Evolutionary conservation across 2,329 filamentous ascomycete species (phyloP), one percentile per base, ranked within the genome.

Genomic region (Trichoderma koningiopsis): DNA sequence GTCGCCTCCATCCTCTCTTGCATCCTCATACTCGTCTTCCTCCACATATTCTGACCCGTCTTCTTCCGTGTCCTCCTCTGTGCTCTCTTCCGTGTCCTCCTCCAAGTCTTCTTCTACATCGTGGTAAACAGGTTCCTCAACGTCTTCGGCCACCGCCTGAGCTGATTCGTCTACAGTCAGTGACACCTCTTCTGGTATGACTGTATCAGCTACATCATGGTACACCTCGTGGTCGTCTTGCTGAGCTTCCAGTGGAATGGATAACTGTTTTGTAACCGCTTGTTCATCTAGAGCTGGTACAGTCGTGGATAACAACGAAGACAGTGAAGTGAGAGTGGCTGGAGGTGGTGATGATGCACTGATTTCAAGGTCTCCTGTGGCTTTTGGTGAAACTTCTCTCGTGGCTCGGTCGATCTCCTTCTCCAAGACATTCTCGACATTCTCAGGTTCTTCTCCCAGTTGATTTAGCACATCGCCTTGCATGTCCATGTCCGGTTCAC

Each of bases 401-500:
- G 16, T 33, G 16, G 24, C 37, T 27, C 68, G 58, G 11, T 40
- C 35, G 43, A 22, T 19, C 5, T 47, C 43, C 47, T 49, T 60
- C 37, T 63, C 33, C 67, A 1, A 8, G 16, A 1, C 31, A 37
- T n/a, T 33, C 22, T 58, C 67, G 16, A 3, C 31, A 49, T n/a
- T 33, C 29, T 58, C 67, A 14, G 47, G 14, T 19, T 69, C 67
- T 13, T 64, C 40, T 22, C n/a, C 43, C 3, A 24, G 53, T 24
- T 52, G 60, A 37, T 19, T 47, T 49, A 40, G 40, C 52, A 66
- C 16, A n/a, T 33, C 31, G 16, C 69, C 70, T n/a, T 47, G 40
- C 71, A 72, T 72, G 22, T 72, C 70, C 5, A 65, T 47, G n/a
- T 70, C 69, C 47, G 61, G 55, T 16, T 52, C 55, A 22, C n/a